Evolutionary conservation across 75 land plant species (phyloP).

Genomic region (Gnetum montanum): DNA sequence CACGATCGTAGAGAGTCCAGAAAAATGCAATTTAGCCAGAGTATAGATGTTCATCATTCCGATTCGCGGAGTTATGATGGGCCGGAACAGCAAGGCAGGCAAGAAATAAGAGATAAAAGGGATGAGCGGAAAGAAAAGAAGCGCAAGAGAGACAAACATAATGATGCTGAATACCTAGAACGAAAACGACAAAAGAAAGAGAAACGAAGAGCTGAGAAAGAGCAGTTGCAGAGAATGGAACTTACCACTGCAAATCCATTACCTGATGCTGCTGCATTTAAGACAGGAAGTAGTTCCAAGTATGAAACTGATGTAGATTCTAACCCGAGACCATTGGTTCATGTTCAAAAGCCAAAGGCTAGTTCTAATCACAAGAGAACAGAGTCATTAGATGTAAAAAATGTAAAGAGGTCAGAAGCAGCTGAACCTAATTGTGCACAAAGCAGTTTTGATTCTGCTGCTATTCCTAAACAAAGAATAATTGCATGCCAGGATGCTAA

Average conservation of each 20-base stretch:
- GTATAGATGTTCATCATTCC: too few species aligned
- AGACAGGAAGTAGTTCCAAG: too few species aligned
- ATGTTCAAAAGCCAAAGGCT: not conserved
- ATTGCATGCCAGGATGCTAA: not conserved
- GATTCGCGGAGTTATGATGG: too few species aligned
- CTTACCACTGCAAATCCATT: not conserved
- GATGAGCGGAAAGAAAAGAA: constrained; percentile 35
- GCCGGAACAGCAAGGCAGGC: constrained; percentile 14
- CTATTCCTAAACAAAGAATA: constrained; percentile 1
- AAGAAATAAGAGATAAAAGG: constrained; percentile 11
- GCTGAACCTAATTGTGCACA: constrained; percentile 4
- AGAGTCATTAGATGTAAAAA: constrained; percentile 4
- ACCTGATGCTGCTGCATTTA: constrained; percentile 4
- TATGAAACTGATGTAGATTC: too few species aligned
- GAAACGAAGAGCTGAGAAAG: constrained; percentile 23
- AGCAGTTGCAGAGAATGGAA: not conserved
- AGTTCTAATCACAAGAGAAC: constrained; percentile 5
- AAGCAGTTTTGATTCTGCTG: constrained; percentile 3
- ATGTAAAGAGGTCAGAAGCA: constrained; percentile 8
- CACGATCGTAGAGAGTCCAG: too few species aligned
- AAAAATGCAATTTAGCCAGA: too few species aligned
- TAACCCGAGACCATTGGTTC: too few species aligned
- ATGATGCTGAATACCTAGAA: constrained; percentile 74
- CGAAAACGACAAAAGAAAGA: constrained; percentile 47
- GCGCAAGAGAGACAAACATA: constrained; percentile 14